Evolutionary conservation across 345 rosid species (phyloP).

Genomic region (Hibiscus mutabilis): DNA sequence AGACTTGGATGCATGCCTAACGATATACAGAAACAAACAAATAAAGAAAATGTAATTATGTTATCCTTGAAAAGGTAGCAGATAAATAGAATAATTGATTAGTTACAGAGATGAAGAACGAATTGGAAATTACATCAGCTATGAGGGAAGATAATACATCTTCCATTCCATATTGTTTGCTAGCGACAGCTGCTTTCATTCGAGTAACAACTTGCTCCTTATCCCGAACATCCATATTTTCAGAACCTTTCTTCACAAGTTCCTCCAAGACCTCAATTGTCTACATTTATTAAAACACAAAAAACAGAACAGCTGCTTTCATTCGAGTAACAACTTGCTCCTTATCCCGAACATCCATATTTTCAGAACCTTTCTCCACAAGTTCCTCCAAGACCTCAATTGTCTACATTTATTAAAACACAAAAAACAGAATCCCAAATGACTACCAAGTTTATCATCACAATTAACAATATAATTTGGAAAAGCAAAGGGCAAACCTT

Average conservation of each 20-base stretch:
- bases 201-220: slow-evolving; percentile 72
- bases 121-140: slow-evolving; percentile 53
- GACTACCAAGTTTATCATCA: background rate
- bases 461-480: background rate
- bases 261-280: no score
- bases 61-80: background rate
- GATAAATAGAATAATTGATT: slow-evolving; percentile 5
- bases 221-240: no score
- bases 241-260: no score
- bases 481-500: slow-evolving; percentile 34
- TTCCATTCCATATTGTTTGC: slow-evolving; percentile 97
- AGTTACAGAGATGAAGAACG: background rate
- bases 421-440: background rate
- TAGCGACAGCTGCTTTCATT: slow-evolving; percentile 94
- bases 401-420: slow-evolving; percentile 26
- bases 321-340: no score
- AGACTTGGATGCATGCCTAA: slow-evolving; percentile 96
- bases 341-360: slow-evolving; percentile 85
- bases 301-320: no score
- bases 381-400: slow-evolving; percentile 57
- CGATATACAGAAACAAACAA: background rate
- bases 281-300: no score
- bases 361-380: slow-evolving; percentile 88
- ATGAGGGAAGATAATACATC: slow-evolving; percentile 62
- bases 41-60: background rate